phyloP scores from a whole-genome alignment of 331 rosid species.

The Acacia pycnantha region DNA sequence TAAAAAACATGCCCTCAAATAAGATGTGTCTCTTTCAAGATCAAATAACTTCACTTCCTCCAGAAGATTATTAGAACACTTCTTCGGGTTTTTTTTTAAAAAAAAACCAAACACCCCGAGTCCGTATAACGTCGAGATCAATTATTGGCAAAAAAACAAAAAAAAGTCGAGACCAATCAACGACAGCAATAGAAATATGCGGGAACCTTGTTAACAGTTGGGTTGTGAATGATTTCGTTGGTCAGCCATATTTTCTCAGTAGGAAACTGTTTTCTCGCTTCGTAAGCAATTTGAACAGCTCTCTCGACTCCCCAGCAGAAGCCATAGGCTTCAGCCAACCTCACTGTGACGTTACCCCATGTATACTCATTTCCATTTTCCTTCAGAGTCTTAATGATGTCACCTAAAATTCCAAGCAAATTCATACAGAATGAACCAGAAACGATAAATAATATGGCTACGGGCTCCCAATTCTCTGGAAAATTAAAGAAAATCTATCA shows the following conservation, averaged over 20 bases:
- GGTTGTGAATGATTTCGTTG: constrained; percentile 96
- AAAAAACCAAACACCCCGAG: not conserved
- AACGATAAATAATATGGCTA: not conserved
- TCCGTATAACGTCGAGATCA: not conserved
- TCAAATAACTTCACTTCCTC: not conserved
- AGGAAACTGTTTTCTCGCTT: constrained; percentile 94
- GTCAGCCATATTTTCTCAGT: constrained; percentile 82
- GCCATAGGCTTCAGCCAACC: constrained; percentile 87
- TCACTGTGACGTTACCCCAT: constrained; percentile 91
- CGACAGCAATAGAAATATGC: not conserved
- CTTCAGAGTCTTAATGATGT: constrained; percentile 75
- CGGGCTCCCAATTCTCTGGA: constrained; percentile 1
- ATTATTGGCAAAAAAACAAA: not conserved
- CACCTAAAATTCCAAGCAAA: constrained; percentile 57
- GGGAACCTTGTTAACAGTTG: constrained; percentile 84
- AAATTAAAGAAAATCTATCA: not conserved
- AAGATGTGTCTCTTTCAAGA: not conserved
- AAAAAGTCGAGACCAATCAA: not conserved
- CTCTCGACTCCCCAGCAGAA: constrained; percentile 99
- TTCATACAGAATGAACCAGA: constrained; percentile 20
- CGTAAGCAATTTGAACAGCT: constrained; percentile 96
- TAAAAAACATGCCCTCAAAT: not conserved
- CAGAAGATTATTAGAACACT: not conserved
- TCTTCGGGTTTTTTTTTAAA: not conserved
- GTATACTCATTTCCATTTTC: constrained; percentile 75